These are phyloP conservation scores for Xylaria sp. DNA, from an alignment of 2,329 filamentous ascomycete species.

Conservation along the genomic window DNA sequence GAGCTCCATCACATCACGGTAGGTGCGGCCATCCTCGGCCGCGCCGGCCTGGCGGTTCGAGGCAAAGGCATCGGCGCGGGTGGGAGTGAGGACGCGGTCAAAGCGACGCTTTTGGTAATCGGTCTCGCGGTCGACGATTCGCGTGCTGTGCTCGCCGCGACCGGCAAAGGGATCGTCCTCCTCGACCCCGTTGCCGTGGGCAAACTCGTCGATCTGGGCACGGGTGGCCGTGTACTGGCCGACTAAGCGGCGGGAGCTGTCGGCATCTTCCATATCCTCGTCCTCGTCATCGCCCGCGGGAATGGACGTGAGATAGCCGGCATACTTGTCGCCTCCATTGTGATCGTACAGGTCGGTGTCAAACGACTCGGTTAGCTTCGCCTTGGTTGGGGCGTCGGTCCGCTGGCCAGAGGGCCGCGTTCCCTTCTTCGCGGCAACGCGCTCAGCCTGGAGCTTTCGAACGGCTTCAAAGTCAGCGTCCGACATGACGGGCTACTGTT, in stretches of 20 bases:
- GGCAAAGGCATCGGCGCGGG: slow-evolving; percentile 85
- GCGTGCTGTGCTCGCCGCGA: slow-evolving; percentile 84
- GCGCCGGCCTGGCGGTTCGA: slow-evolving; percentile 75
- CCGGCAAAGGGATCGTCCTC: slow-evolving; percentile 90
- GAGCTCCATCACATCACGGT: slow-evolving; percentile 89
- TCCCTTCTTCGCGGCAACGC: slow-evolving; percentile 82
- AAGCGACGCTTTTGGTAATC: slow-evolving; percentile 98
- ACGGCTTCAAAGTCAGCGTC: slow-evolving; percentile 89
- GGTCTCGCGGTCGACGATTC: slow-evolving; percentile 92
- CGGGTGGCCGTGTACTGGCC: slow-evolving; percentile 96
- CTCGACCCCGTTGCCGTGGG: slow-evolving; percentile 83
- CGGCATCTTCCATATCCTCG: slow-evolving; percentile 78
- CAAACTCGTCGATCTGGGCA: slow-evolving; percentile 93
- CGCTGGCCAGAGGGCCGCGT: slow-evolving; percentile 83
- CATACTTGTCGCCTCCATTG: slow-evolving; percentile 80
- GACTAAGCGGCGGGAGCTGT: slow-evolving; percentile 80
- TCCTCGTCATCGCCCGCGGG: slow-evolving; percentile 82
- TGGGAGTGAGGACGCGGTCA: slow-evolving; percentile 86
- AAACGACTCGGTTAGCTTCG: slow-evolving; percentile 87
- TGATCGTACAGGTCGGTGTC: slow-evolving; percentile 89
- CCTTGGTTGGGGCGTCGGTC: slow-evolving; percentile 85
- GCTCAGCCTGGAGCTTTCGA: slow-evolving; percentile 89
- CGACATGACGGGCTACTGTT: slow-evolving; percentile 63
- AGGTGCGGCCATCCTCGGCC: slow-evolving; percentile 78
- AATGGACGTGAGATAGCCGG: slow-evolving; percentile 91